phyloP scores from a whole-genome alignment of 768 basidiomycete genomes.

The Coprinellus aureogranulatus region DNA sequence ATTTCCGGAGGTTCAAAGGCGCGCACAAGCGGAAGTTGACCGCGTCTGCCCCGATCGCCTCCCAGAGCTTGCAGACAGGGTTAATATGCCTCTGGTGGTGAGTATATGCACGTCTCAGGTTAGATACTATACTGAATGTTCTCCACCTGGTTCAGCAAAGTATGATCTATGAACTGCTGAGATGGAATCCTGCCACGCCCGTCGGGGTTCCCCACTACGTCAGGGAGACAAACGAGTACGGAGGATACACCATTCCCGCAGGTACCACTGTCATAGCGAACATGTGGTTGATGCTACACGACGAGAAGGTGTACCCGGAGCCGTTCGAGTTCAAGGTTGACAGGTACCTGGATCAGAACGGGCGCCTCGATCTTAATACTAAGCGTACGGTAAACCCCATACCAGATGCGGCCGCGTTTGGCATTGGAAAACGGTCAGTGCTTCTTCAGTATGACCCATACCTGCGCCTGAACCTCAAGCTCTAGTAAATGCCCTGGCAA shows the following conservation, averaged over 20 bases:
- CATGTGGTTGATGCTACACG: constrained; percentile 42
- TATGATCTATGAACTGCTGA: constrained; percentile 23
- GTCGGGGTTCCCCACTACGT: constrained; percentile 28
- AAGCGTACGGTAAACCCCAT: constrained; percentile 35
- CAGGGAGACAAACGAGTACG: constrained; percentile 37
- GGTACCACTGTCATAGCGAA: constrained; percentile 31
- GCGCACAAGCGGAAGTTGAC: constrained; percentile 40
- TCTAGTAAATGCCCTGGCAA: constrained; percentile 44
- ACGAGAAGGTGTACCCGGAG: constrained; percentile 36
- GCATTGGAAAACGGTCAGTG: constrained; percentile 38
- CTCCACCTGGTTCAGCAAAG: background rate
- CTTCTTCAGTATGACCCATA: background rate
- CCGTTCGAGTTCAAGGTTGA: constrained; percentile 38
- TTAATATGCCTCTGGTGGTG: constrained; percentile 37
- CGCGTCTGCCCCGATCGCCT: constrained; percentile 30
- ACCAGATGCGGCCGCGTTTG: constrained; percentile 27
- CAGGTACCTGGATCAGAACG: constrained; percentile 31
- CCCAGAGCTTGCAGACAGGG: constrained; percentile 37
- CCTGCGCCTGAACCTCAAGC: background rate
- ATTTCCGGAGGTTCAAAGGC: constrained; percentile 36
- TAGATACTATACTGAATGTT: constrained; percentile 1
- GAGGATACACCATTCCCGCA: constrained; percentile 40
- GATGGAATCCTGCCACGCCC: constrained; percentile 45
- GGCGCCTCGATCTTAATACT: constrained; percentile 26
- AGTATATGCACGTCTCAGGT: constrained; percentile 8